Evolutionary conservation across 164 flowering plant species (phyloP).

Genomic region (Santalum album): DNA sequence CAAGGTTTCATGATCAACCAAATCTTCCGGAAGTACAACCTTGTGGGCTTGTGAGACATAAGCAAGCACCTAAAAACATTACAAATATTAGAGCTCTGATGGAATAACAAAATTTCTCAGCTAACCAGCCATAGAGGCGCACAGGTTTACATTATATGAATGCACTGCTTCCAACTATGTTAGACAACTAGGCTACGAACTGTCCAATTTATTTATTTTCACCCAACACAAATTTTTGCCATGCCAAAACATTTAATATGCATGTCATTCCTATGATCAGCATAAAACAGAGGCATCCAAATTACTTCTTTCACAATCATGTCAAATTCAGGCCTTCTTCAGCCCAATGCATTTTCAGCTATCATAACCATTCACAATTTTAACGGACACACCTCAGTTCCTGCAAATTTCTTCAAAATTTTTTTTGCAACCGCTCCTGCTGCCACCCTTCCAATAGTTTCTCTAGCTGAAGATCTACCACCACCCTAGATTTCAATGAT

Average conservation of each 20-base stretch:
- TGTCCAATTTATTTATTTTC: too few species aligned
- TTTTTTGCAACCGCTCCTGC: conserved; percentile 95
- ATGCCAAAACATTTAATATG: too few species aligned
- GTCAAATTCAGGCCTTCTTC: too few species aligned
- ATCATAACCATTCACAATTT: too few species aligned
- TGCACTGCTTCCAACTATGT: background rate
- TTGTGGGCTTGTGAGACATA: conserved; percentile 95
- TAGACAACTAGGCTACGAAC: background rate
- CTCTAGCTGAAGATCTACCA: conserved; percentile 99
- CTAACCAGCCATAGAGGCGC: background rate
- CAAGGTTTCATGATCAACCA: conserved; percentile 60
- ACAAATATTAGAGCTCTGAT: conserved; percentile 8
- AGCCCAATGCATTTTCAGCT: too few species aligned
- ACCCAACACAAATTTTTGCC: too few species aligned
- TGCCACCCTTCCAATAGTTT: conserved; percentile 98
- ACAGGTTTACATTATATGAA: conserved; percentile 2
- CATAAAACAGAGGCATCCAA: too few species aligned
- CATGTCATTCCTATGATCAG: too few species aligned
- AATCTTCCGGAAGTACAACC: conserved; percentile 73
- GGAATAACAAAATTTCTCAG: background rate
- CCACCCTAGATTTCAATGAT: conserved; percentile 64
- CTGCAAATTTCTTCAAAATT: conserved; percentile 57
- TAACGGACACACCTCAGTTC: conserved; percentile 72
- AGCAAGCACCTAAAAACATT: conserved; percentile 63
- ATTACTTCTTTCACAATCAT: too few species aligned